phyloP scores from a whole-genome alignment of 106 monocot species.

The Ottelia alismoides region DNA sequence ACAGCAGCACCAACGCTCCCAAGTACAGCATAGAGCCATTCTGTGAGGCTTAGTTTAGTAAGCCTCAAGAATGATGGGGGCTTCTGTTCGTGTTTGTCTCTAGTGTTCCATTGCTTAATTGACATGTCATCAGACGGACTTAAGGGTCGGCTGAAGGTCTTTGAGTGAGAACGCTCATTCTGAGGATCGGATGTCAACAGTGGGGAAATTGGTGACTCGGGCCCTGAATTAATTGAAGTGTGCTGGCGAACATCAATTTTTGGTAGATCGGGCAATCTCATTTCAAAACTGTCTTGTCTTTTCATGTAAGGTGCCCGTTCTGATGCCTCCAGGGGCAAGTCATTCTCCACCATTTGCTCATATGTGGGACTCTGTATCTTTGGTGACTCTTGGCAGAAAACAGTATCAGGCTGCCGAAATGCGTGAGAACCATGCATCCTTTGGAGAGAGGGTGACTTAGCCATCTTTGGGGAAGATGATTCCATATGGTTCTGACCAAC shows the following conservation, averaged over 20 bases:
- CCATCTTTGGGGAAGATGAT: slow-evolving; percentile 78
- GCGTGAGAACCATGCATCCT: slow-evolving; percentile 48
- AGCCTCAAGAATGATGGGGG: slow-evolving; percentile 94
- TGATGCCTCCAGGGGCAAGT: slow-evolving; percentile 23
- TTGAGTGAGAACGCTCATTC: slow-evolving; percentile 94
- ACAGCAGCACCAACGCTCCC: slow-evolving; percentile 90
- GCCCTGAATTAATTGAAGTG: slow-evolving; percentile 64
- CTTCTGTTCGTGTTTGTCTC: slow-evolving; percentile 27
- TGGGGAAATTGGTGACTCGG: slow-evolving; percentile 95
- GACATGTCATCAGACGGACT: slow-evolving; percentile 43
- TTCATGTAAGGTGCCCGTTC: slow-evolving; percentile 75
- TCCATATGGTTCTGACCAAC: slow-evolving; percentile 50
- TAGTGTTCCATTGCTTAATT: slow-evolving; percentile 20
- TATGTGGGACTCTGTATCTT: slow-evolving; percentile 57
- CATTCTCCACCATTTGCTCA: slow-evolving; percentile 63
- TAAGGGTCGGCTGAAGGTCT: slow-evolving; percentile 70
- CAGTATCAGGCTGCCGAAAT: slow-evolving; percentile 37
- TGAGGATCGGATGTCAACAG: slow-evolving; percentile 93
- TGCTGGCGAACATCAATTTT: slow-evolving; percentile 82
- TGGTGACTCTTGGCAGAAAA: slow-evolving; percentile 65
- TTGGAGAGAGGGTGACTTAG: slow-evolving; percentile 87
- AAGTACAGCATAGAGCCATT: slow-evolving; percentile 97
- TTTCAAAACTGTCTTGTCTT: slow-evolving; percentile 93
- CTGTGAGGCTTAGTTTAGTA: slow-evolving; percentile 74
- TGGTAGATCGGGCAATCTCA: slow-evolving; percentile 76